Conservation (phyloP, 2,329 filamentous ascomycete genomes). For the Aureobasidium leucospermi region DNA sequence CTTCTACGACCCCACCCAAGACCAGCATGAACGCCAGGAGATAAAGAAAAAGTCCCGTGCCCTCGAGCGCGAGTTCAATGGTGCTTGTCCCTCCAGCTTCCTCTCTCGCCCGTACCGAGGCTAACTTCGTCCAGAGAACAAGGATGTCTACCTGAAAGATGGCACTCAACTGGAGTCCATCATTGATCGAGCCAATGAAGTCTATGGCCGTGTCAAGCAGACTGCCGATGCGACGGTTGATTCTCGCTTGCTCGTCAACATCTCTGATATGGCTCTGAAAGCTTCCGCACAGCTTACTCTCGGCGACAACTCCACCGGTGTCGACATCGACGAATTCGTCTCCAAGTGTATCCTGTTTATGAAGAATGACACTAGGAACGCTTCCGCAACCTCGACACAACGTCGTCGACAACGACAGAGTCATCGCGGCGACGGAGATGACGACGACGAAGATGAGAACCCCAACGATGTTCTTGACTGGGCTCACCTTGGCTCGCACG, state of each 20-base stretch:
- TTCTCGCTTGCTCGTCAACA: constrained; percentile 72
- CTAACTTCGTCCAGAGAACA: constrained; percentile 49
- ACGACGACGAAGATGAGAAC: constrained; percentile 58
- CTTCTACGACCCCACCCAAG: constrained; percentile 76
- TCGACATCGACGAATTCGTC: constrained; percentile 88
- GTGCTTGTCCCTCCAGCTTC: constrained; percentile 30
- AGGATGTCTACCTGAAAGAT: constrained; percentile 61
- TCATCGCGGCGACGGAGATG: constrained; percentile 25
- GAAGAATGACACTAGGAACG: constrained; percentile 41
- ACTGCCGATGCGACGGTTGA: constrained; percentile 88
- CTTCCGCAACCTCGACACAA: constrained; percentile 33
- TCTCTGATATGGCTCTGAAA: constrained; percentile 72
- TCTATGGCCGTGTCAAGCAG: constrained; percentile 64
- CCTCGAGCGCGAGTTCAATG: constrained; percentile 54
- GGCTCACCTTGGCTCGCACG: constrained; percentile 71
- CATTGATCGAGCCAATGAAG: constrained; percentile 39
- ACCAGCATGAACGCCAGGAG: constrained; percentile 62
- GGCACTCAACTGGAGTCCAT: constrained; percentile 53
- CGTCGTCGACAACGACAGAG: constrained; percentile 15
- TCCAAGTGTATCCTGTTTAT: constrained; percentile 86
- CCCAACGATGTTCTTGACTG: constrained; percentile 66
- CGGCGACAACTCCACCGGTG: constrained; percentile 63
- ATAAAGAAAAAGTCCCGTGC: constrained; percentile 65
- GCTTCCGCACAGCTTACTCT: constrained; percentile 68
- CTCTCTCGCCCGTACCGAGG: too few species aligned